Evolutionary conservation across 2,329 filamentous ascomycete genomes (phyloP), one percentile per base, ranked within the genome.

Genomic region (Amauroascus verrucosus): DNA sequence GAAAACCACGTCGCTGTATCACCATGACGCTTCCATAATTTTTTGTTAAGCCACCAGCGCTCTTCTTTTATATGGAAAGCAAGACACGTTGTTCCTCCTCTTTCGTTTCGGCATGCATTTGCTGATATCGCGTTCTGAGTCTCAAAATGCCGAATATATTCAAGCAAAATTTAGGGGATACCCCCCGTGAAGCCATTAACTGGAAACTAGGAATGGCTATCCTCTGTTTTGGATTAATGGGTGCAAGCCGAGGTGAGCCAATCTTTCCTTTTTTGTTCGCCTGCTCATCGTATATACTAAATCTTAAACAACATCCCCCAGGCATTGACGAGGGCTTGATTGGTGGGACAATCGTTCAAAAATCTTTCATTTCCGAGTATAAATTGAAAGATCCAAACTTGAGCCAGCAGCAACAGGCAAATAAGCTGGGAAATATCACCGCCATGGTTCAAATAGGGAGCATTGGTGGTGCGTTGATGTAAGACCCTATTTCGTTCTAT

Each of bases 381-480:
- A 62, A 80, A 59, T 80, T 82, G 57, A 68, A 72, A 5, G 53
- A 57, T 44, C 55, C 55, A 18, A 71, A 73, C 1, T 81, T 82
- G 61, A 72, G 68, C 44, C 61, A 67, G 0, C 71, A 75, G 3
- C 75, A 79, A 45, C 72, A 78, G 63, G 82, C 84, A 56, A 82
- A 86, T 65, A 82, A 84, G 70, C 82, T 85, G 68, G 82, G 78
- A 60, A 90, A 90, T 66, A 84, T 90, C 53, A 84, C 85, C 1
- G 79, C 84, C 46, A 90, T 90, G 86, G 86, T 90, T 0, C 86
- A 89, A 68, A 81, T 89, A 61, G 86, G 86, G 22, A 85, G 80
- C 22, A 84, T 90, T 28, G 81, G 74, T 3, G 86, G 86, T 41
- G 83, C 85, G 28, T 73, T 87, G 30, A 75, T 84, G 72, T 75